Evolutionary conservation across 176 grass and related monocot species (phyloP).

Genomic region (Bonia amplexicaulis): DNA sequence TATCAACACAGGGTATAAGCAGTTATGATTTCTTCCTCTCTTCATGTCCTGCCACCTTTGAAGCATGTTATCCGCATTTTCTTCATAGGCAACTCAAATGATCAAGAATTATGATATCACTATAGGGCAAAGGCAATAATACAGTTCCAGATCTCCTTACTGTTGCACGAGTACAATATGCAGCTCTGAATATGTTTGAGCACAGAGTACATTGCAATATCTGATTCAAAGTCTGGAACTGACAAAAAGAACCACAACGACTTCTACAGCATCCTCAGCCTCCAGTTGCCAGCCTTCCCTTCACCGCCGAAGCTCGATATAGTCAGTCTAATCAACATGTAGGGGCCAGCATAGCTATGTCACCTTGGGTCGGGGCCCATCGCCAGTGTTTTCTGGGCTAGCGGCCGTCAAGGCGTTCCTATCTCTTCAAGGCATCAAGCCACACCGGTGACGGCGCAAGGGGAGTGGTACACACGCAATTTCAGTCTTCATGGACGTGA

Average conservation of each 20-base stretch:
- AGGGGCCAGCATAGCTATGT: too few relatives aligned
- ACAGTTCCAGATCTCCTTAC: background rate
- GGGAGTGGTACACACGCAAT: too few relatives aligned
- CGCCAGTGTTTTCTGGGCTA: too few relatives aligned
- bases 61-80: background rate
- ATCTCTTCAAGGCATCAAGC: too few relatives aligned
- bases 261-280: constrained; percentile 23
- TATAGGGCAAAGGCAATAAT: background rate
- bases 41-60: background rate
- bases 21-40: background rate
- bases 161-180: background rate
- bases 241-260: background rate
- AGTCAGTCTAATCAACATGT: too few relatives aligned
- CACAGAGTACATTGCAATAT: background rate
- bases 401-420: too few relatives aligned
- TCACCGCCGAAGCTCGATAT: constrained; percentile 31
- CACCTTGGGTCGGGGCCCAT: too few relatives aligned
- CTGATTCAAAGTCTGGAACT: background rate
- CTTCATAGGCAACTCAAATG: background rate
- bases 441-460: too few relatives aligned
- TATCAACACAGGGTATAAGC: background rate
- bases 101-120: background rate
- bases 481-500: too few relatives aligned
- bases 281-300: constrained; percentile 30
- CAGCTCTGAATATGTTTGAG: background rate